phyloP scores from a whole-genome alignment of 2,329 filamentous ascomycete genomes.

The Sclerotinia glacialis region DNA sequence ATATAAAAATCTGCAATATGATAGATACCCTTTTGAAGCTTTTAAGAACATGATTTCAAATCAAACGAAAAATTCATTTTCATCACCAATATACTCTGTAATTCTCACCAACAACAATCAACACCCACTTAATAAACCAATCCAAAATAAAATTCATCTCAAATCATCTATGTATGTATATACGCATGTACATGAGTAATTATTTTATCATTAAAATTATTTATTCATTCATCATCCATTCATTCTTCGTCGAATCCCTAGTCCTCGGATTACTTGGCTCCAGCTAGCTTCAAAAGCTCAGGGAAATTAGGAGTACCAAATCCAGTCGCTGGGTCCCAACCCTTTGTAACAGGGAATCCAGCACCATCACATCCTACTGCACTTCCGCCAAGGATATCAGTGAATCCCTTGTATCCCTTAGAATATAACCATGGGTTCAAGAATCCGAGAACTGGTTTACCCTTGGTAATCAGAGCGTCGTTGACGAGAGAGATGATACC shows the following conservation, averaged over 20 bases:
- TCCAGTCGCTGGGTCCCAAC: slow-evolving; percentile 42
- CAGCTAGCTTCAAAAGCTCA: slow-evolving; percentile 9
- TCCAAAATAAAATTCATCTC: no score
- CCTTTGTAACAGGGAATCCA: slow-evolving; percentile 36
- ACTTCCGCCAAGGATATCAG: slow-evolving; percentile 42
- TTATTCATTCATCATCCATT: not conserved
- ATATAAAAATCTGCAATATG: no score
- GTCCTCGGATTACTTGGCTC: not conserved
- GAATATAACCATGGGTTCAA: slow-evolving; percentile 46
- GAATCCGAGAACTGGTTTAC: slow-evolving; percentile 46
- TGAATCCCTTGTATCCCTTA: slow-evolving; percentile 41
- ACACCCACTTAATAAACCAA: no score
- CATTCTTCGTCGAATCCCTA: not conserved
- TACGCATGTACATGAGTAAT: not conserved
- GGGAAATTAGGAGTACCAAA: slow-evolving; percentile 38
- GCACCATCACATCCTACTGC: slow-evolving; percentile 40
- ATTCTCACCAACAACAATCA: no score
- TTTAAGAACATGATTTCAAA: no score
- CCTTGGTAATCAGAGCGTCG: slow-evolving; percentile 53
- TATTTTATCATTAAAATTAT: slow-evolving; percentile 12
- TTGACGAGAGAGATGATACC: slow-evolving; percentile 60
- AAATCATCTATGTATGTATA: no score
- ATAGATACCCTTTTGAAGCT: no score
- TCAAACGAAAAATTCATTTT: no score
- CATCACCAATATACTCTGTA: no score